phyloP scores from a whole-genome alignment of 352 stramenopile species.

The Globisporangium paroecandrum region DNA sequence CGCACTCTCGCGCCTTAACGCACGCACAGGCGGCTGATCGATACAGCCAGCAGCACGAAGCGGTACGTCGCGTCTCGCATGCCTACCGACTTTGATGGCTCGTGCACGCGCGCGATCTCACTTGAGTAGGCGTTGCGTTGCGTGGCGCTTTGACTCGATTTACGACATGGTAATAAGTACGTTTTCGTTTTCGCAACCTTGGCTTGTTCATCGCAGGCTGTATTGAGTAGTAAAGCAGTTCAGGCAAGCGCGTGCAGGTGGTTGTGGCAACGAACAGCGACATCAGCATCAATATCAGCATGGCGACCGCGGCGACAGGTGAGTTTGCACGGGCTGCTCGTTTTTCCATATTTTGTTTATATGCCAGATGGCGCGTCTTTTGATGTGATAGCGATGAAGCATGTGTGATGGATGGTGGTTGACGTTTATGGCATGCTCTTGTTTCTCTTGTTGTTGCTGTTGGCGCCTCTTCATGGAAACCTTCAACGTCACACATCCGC shows the following conservation, averaged over 20 bases:
- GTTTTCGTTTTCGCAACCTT: too few relatives aligned
- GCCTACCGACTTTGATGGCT: neutral
- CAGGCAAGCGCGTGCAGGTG: neutral
- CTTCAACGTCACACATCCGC: neutral
- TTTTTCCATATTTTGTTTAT: constrained; percentile 12
- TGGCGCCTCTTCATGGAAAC: neutral
- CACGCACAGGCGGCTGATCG: neutral
- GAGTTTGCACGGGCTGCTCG: neutral
- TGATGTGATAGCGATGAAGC: neutral
- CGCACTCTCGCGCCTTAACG: neutral
- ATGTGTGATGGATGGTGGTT: neutral
- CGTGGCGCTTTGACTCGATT: neutral
- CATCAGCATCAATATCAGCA: neutral
- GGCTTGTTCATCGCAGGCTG: too few relatives aligned
- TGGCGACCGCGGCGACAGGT: constrained; percentile 13
- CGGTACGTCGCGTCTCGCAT: neutral
- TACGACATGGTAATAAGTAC: neutral
- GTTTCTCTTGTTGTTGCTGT: neutral
- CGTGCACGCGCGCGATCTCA: neutral
- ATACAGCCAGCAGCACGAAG: neutral
- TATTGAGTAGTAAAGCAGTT: neutral
- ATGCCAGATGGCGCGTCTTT: neutral
- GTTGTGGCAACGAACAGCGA: neutral
- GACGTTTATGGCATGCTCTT: constrained; percentile 3
- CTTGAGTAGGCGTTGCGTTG: neutral